phyloP scores from a whole-genome alignment of 192 early-diverging fungal genomes.

The Chytriomyces sp. region DNA sequence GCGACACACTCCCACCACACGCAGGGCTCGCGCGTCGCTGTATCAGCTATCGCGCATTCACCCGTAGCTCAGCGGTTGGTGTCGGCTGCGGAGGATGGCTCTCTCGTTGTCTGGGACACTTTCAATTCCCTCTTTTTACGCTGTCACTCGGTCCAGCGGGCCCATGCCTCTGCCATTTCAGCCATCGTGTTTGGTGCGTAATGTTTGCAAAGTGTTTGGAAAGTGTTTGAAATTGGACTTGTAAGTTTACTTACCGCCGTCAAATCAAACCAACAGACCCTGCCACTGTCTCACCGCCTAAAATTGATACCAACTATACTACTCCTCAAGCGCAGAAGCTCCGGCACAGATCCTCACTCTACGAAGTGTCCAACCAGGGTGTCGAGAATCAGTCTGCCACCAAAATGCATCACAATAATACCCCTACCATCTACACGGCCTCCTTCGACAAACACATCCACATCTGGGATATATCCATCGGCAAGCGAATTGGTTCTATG shows the following conservation, averaged over 20 bases:
- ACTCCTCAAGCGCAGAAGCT: background rate
- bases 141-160: constrained; percentile 17
- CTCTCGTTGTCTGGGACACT: constrained; percentile 30
- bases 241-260: background rate
- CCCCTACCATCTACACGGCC: constrained; percentile 31
- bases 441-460: constrained; percentile 29
- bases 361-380: too few relatives aligned
- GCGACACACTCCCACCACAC: background rate
- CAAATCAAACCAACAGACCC: too few relatives aligned
- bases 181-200: constrained; percentile 21
- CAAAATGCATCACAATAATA: too few relatives aligned
- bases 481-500: constrained; percentile 13
- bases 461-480: constrained; percentile 33
- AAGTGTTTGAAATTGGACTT: background rate
- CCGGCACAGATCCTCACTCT: background rate
- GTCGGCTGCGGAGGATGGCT: constrained; percentile 36
- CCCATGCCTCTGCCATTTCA: constrained; percentile 31
- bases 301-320: too few relatives aligned
- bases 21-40: background rate
- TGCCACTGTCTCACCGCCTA: too few relatives aligned
- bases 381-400: too few relatives aligned
- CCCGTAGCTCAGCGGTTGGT: constrained; percentile 18
- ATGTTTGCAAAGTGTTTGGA: background rate
- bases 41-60: constrained; percentile 8
- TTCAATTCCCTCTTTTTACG: background rate